Evolutionary conservation across 441 rosid species (phyloP), one percentile per base, ranked within the genome.

Genomic region (Erodium trifolium): DNA sequence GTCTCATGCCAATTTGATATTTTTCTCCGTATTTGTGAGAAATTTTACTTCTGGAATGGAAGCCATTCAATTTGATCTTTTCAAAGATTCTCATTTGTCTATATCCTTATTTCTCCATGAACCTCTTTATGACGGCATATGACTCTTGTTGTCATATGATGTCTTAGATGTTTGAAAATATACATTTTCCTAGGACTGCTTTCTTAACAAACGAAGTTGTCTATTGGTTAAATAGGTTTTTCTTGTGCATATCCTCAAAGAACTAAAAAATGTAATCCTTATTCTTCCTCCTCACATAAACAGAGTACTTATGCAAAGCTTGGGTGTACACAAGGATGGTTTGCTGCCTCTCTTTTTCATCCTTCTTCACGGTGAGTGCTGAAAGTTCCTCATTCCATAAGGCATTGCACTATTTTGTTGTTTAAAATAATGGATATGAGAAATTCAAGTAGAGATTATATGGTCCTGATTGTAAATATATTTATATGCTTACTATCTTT

Each of bases 241-340:
- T 34, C 64, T 60, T 60, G 64, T 60, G 64, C n/a, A 31, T 19
- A 60, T 19, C 64, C 64, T 60, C 19, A 17, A 57, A 57, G 12
- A 17, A 17, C 6, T n/a, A 8, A 16, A 57, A 17, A 4, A 57
- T 3, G 16, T 47, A 16, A 47, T 47, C 3, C 13, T 47, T 12
- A 13, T 11, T 18, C 29, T 29, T 16, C 60, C 16, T 7, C 16
- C 63, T 34, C 35, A 43, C 9, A 55, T 0, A 35, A 13, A 45
- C 83, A 93, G 97, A 84, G 87, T 74, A 87, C 95, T 5, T 93
- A 93, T 73, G 82, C 86, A 55, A 93, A 80, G 87, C 98, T 91
- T 79, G 95, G 90, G 67, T 87, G 93, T 69, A 89, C 96, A 12
- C 98, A 91, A 85, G 98, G 96, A 67, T 91, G 97, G 95, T 91